phyloP scores from a whole-genome alignment of 768 basidiomycete genomes.

The Suillus decipiens region DNA sequence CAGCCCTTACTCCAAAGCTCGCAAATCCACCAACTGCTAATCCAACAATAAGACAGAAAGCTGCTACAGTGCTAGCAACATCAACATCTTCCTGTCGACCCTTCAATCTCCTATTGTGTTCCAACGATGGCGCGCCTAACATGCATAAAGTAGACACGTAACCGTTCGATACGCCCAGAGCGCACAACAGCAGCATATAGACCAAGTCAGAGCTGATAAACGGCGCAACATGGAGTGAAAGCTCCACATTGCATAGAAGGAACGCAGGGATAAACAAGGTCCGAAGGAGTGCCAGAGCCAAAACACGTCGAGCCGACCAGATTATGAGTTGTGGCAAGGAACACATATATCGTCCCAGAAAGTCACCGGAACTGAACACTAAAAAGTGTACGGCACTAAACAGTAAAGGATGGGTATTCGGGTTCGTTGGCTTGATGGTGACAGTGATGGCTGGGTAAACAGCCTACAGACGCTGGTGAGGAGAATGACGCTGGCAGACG shows the following conservation, averaged over 20 bases:
- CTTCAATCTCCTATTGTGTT: constrained; percentile 73
- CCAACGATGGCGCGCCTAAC: constrained; percentile 81
- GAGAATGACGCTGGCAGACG: constrained; percentile 3
- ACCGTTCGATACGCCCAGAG: constrained; percentile 81
- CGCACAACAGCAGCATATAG: constrained; percentile 72
- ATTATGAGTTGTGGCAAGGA: constrained; percentile 63
- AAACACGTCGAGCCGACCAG: constrained; percentile 66
- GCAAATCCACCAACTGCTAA: constrained; percentile 72
- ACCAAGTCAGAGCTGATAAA: constrained; percentile 75
- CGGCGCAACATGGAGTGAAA: constrained; percentile 35
- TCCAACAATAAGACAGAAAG: constrained; percentile 78
- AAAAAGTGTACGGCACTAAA: constrained; percentile 82
- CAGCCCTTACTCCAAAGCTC: constrained; percentile 78
- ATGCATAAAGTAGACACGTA: constrained; percentile 77
- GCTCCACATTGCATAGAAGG: constrained; percentile 84
- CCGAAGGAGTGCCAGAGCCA: constrained; percentile 65
- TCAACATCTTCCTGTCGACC: constrained; percentile 79
- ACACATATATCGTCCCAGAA: constrained; percentile 68
- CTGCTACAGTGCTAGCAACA: constrained; percentile 78
- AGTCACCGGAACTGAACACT: constrained; percentile 72
- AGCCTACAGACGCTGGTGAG: constrained; percentile 47
- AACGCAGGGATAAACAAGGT: constrained; percentile 85
- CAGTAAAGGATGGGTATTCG: constrained; percentile 72
- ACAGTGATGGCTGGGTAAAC: constrained; percentile 88
- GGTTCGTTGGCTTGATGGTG: constrained; percentile 68